Base-by-base conservation (phyloP, 306 rosid species). In the Coriaria nepalensis region DNA sequence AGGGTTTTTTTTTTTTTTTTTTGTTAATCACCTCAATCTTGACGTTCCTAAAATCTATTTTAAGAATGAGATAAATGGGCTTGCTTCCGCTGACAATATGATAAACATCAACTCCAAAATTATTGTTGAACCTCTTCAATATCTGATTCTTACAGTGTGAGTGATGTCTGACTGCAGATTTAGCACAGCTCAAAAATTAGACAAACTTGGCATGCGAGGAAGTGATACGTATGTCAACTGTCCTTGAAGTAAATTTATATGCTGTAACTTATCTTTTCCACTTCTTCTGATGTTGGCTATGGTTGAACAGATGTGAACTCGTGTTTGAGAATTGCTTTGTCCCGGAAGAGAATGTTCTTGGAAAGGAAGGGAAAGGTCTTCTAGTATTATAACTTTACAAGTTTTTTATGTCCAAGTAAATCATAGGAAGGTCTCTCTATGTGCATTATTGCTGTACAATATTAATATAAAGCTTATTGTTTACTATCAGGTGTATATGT, bases 181-280 rank as follows among this genome's bases (percentile, higher is more conserved):
- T 79, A 77, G 81, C 50, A 90, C 95, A 33, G 95, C 97, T 20
- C 95, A 90, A 66, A 88, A 84, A 65, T 65, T 90, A 57, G 97
- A 90, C 71, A 90, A 90, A 73, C 97, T 90, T 13, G 95, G 97
- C 59, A 90, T 90, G 97, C 90, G 97, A 44, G 97, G 97, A 66
- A 90, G 97, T 75, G 97, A 84, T 74, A 90, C 93, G 93, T 84
- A 80, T 6, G 90, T 70, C 52, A 49, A 47, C 71, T 48, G 64
- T 62, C 54, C 65, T 44, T 33, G 47, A 37, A 52, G 15, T 53
- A 20, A 59, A 58, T 72, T 47, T 36, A 33, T 34, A 14, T 42
- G 37, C 32, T 32, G 61, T 38, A 52, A 37, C 56, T 33, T 55
- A 13, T 57, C 37, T 38, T 32, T 49, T 38, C 20, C 35, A 37